A percentile compares a stretch with the other conserved stretches of the same genome.
phyloP scores from a whole-genome alignment of 2,329 filamentous ascomycete genomes.

The Botrytis fragariae region DNA sequence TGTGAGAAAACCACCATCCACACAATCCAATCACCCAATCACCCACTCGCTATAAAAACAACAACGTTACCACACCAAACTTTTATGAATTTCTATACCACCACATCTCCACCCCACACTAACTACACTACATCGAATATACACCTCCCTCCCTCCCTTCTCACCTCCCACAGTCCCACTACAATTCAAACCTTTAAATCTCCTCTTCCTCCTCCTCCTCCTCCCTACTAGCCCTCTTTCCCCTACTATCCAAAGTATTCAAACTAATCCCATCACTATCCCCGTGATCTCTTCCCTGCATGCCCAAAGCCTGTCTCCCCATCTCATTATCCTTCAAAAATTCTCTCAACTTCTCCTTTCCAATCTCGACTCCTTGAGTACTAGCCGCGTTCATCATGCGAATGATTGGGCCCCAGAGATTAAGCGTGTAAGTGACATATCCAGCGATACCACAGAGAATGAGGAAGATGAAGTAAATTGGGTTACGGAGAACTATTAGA shows the following conservation, averaged over 20 bases:
- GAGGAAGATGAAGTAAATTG: conserved; percentile 86
- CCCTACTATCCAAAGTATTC: conserved; percentile 59
- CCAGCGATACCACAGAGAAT: conserved; percentile 72
- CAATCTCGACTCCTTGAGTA: conserved; percentile 82
- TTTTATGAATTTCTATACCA: background rate
- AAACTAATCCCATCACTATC: conserved; percentile 53
- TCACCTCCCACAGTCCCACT: background rate
- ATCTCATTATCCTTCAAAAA: conserved; percentile 87
- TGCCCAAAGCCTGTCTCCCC: conserved; percentile 76
- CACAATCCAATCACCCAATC: background rate
- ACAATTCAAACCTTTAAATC: conserved; percentile 24
- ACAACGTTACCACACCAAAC: background rate
- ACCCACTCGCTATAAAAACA: background rate
- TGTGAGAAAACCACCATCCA: background rate
- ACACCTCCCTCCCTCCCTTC: background rate
- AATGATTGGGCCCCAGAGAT: conserved; percentile 92
- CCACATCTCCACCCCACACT: background rate
- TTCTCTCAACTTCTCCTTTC: conserved; percentile 85
- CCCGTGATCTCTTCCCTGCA: conserved; percentile 50
- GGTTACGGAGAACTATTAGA: conserved; percentile 79
- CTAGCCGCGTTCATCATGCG: conserved; percentile 92
- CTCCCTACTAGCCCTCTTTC: conserved; percentile 48
- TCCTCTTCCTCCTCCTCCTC: conserved; percentile 58
- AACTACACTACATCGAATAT: background rate
- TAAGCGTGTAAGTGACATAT: conserved; percentile 90